Evolutionary conservation across 805 yeast genomes (phyloP).

Genomic region (Tetrapisispora taiwanensis): DNA sequence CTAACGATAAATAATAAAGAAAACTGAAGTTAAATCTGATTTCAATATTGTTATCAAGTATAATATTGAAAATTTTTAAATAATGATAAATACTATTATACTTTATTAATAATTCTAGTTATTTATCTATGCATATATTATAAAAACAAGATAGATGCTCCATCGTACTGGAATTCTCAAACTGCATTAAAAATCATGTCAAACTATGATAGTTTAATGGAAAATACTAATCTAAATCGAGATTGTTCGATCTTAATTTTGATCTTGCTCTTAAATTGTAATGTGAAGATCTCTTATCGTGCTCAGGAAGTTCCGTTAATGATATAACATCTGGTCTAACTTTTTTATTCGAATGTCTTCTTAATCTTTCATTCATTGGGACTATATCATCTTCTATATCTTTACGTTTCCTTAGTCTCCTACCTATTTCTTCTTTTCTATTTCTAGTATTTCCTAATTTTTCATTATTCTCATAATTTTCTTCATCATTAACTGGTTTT

Average conservation of each 20-base stretch:
- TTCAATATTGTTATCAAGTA: no score
- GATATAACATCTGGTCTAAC: constrained; percentile 22
- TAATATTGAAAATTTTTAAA: no score
- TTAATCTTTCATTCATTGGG: constrained; percentile 7
- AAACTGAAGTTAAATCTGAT: no score
- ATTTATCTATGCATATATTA: no score
- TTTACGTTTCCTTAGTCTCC: constrained; percentile 10
- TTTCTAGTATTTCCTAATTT: neutral
- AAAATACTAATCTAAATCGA: neutral
- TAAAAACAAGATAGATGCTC: no score
- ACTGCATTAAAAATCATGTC: no score
- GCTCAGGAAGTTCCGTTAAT: constrained; percentile 14
- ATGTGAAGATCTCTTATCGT: constrained; percentile 24
- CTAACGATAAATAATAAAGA: no score
- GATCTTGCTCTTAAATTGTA: constrained; percentile 28
- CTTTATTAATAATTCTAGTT: no score
- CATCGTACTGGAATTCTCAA: no score
- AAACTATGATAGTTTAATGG: no score
- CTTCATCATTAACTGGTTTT: neutral
- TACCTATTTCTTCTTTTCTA: neutral
- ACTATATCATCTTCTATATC: neutral
- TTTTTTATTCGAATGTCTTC: constrained; percentile 22
- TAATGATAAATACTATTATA: no score
- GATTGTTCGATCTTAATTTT: constrained; percentile 15
- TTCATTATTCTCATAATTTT: neutral